Evolutionary conservation across 2,329 filamentous ascomycete species (phyloP).

Genomic region (Metarhizium robertsii): DNA sequence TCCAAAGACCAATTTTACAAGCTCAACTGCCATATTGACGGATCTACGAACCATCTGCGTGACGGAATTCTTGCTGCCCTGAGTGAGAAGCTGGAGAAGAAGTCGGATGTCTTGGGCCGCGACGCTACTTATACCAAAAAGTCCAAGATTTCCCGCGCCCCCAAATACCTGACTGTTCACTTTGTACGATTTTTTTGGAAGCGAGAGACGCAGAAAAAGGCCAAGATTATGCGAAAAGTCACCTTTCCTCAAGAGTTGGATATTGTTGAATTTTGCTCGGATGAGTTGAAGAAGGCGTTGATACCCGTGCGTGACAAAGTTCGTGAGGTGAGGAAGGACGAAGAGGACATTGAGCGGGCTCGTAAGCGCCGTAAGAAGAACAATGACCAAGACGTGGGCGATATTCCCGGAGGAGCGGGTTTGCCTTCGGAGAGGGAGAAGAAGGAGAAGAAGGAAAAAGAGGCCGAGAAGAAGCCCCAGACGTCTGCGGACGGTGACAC

Average conservation of each 20-base stretch:
- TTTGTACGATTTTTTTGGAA: constrained; percentile 99
- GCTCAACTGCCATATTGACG: constrained; percentile 91
- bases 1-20: constrained; percentile 70
- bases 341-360: constrained; percentile 83
- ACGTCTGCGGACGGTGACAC: constrained; percentile 51
- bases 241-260: constrained; percentile 92
- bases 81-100: constrained; percentile 86
- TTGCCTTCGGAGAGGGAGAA: constrained; percentile 42
- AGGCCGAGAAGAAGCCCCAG: constrained; percentile 28
- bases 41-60: constrained; percentile 76
- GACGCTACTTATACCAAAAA: constrained; percentile 83
- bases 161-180: constrained; percentile 93
- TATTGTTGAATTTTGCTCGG: constrained; percentile 88
- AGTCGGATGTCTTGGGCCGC: constrained; percentile 64
- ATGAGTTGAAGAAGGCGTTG: constrained; percentile 72
- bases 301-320: constrained; percentile 95
- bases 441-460: constrained; percentile 40
- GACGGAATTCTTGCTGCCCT: constrained; percentile 80
- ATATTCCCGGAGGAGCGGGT: constrained; percentile 36
- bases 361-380: constrained; percentile 80
- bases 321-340: constrained; percentile 88
- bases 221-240: constrained; percentile 99
- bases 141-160: constrained; percentile 80
- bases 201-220: constrained; percentile 90
- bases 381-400: constrained; percentile 35